Evolutionary conservation across 768 basidiomycete genomes (phyloP), one percentile per base, ranked within the genome.

Genomic region (Galerina sulciceps): DNA sequence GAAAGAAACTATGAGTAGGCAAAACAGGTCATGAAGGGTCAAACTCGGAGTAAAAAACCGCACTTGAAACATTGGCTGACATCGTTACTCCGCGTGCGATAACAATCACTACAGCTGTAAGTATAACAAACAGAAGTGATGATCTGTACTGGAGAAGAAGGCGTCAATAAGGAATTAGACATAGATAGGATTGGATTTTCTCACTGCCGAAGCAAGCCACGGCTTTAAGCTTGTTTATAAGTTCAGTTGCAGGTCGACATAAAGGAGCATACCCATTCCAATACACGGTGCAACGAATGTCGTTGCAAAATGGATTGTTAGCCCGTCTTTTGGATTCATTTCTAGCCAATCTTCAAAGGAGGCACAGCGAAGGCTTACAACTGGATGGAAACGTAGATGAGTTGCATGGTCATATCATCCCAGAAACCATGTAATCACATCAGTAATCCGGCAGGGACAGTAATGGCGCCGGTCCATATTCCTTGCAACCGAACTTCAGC

Each of bases 51-150:
- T 1, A 4, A 50, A 11, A 22, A 22, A 23, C 65, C 70, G 5
- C 45, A 76, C 76, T 73, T 76, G 63, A 77, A 77, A 52, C 75
- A 76, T 50, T 73, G 74, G 54, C 75, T 76, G 23, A 73, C 73
- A 46, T 77, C 76, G 53, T 75, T 75, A 57, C 75, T 76, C 22
- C 73, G 65, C 2, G 68, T 65, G 15, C 70, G 67, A 59, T 76
- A 75, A 58, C 76, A 77, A 59, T 77, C 76, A 46, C 74, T 74
- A 55, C 74, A 76, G 55, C 75, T 76, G 54, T 77, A 76, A 1
- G 76, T 76, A 61, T 76, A 77, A 48, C 72, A 74, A 3, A 76
- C 73, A 0, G 75, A 76, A 10, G 70, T 69, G 20, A 76, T 63
- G 17, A 76, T 75, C 65, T 76, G 75, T 22, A 74, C 75, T 76